Evolutionary conservation across 768 basidiomycete species (phyloP).

Genomic region (Kwoniella newhampshirensis): DNA sequence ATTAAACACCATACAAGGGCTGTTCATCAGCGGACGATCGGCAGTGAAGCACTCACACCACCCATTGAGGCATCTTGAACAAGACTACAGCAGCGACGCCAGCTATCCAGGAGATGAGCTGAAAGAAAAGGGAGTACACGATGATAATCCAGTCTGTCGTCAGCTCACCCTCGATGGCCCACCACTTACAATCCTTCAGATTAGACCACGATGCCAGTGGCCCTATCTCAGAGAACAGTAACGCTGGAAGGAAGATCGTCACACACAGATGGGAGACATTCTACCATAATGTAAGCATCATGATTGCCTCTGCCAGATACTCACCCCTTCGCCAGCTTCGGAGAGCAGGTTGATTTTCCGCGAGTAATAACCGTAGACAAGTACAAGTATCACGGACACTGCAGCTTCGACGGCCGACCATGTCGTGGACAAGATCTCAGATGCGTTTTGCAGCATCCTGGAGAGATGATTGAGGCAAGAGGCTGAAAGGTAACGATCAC

Average conservation of each 20-base stretch:
- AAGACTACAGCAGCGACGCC: conserved; percentile 29
- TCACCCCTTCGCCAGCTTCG: conserved; percentile 35
- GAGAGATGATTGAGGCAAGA: conserved; percentile 1
- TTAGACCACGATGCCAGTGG: conserved; percentile 46
- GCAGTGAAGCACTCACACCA: conserved; percentile 30
- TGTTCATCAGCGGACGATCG: conserved; percentile 3
- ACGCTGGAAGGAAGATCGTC: conserved; percentile 45
- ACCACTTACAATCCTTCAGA: conserved; percentile 43
- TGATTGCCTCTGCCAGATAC: neutral
- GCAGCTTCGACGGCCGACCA: conserved; percentile 40
- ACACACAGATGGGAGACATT: conserved; percentile 44
- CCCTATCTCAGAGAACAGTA: conserved; percentile 53
- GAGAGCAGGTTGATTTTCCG: conserved; percentile 34
- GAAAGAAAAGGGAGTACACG: conserved; percentile 45
- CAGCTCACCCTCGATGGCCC: neutral
- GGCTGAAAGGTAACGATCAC: neutral
- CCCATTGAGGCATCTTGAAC: conserved; percentile 40
- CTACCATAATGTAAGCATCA: conserved; percentile 12
- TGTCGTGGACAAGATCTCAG: conserved; percentile 31
- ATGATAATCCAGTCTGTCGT: conserved; percentile 46
- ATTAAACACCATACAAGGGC: conserved; percentile 52
- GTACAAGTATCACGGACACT: conserved; percentile 44
- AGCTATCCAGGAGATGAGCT: conserved; percentile 43
- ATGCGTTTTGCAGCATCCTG: conserved; percentile 6
- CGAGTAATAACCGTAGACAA: conserved; percentile 41